phyloP scores from a whole-genome alignment of 116 monocot species.

The Trichopus zeylanicus region DNA sequence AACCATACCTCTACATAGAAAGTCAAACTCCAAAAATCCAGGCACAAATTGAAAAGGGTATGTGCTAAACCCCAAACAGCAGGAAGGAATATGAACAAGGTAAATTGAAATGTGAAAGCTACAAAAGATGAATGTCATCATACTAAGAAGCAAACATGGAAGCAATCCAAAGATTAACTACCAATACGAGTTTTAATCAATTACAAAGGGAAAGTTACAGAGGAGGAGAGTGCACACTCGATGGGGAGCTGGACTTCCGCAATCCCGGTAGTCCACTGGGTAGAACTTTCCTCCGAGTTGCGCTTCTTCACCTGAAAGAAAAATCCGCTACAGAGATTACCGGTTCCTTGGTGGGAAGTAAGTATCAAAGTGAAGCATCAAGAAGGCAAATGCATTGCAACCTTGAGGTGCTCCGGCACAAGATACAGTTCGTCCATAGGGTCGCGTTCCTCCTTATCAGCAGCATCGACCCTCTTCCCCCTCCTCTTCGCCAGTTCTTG shows the following conservation, averaged over 20 bases:
- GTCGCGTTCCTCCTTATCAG: slow-evolving; percentile 57
- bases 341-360: background rate
- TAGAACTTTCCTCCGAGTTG: slow-evolving; percentile 88
- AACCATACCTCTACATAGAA: too few species aligned
- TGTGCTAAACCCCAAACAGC: too few species aligned
- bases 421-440: slow-evolving; percentile 75
- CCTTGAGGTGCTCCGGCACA: slow-evolving; percentile 91
- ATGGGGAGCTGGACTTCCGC: slow-evolving; percentile 95
- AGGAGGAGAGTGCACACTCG: slow-evolving; percentile 38
- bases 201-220: background rate
- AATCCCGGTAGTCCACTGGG: slow-evolving; percentile 98
- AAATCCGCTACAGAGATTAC: background rate
- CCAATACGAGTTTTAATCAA: too few species aligned
- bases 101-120: too few species aligned
- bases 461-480: slow-evolving; percentile 55
- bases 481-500: slow-evolving; percentile 70
- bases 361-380: background rate
- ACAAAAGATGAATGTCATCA: too few species aligned
- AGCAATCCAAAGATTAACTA: too few species aligned
- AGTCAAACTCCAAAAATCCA: too few species aligned
- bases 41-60: too few species aligned
- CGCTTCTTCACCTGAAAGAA: too few species aligned
- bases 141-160: too few species aligned
- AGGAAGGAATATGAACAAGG: too few species aligned
- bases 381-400: background rate